Evolutionary conservation across 1,284 basidiomycete species (phyloP).

Genomic region (Sanghuangporus sanghuang): DNA sequence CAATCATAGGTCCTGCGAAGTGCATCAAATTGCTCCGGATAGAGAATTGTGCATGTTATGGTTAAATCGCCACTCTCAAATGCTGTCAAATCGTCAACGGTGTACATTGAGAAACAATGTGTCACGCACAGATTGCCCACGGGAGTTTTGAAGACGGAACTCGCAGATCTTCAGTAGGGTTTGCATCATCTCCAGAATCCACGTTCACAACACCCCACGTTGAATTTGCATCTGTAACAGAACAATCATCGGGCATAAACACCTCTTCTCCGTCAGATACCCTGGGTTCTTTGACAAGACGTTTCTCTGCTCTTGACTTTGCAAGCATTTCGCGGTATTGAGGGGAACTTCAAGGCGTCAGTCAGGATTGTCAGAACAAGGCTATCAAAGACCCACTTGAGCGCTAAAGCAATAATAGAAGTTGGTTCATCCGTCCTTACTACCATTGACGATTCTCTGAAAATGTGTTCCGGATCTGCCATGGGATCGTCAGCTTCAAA

Average conservation of each 20-base stretch:
- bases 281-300: constrained; percentile 60
- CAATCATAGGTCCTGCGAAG: constrained; percentile 90
- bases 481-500: constrained; percentile 60
- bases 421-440: constrained; percentile 97
- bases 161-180: constrained; percentile 72
- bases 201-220: constrained; percentile 86
- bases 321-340: constrained; percentile 84
- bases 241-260: constrained; percentile 84
- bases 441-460: constrained; percentile 92
- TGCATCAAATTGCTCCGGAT: constrained; percentile 96
- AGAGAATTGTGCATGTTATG: constrained; percentile 95
- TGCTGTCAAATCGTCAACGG: constrained; percentile 38
- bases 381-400: constrained; percentile 58
- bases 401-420: constrained; percentile 93
- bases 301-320: constrained; percentile 69
- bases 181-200: constrained; percentile 54
- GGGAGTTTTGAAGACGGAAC: constrained; percentile 75
- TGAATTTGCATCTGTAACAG: constrained; percentile 73
- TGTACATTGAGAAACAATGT: background rate
- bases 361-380: background rate
- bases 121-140: constrained; percentile 67
- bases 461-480: constrained; percentile 85
- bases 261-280: constrained; percentile 66
- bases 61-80: constrained; percentile 88
- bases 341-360: constrained; percentile 54